phyloP scores from a whole-genome alignment of 805 yeast genomes.

The Suhomyces kilbournensis region DNA sequence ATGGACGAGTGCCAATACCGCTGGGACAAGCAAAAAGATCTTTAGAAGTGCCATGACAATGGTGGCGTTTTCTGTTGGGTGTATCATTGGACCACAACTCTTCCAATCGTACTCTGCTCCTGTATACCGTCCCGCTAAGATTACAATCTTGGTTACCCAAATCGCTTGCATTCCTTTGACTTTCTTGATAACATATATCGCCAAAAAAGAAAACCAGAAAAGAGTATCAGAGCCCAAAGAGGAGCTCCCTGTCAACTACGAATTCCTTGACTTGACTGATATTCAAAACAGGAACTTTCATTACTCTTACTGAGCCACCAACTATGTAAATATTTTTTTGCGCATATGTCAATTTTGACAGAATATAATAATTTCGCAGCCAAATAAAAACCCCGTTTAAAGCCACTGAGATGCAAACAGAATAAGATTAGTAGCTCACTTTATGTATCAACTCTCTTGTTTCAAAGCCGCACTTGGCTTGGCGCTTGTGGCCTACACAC shows the following conservation, averaged over 20 bases:
- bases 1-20: conserved; percentile 62
- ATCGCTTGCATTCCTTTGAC: conserved; percentile 44
- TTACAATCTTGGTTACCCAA: conserved; percentile 51
- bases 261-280: conserved; percentile 59
- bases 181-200: conserved; percentile 40
- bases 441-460: neutral
- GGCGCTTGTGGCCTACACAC: neutral
- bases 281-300: conserved; percentile 56
- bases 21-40: conserved; percentile 75
- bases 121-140: conserved; percentile 56
- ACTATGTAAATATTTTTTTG: neutral
- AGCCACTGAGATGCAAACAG: neutral
- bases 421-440: neutral
- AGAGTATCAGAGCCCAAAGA: conserved; percentile 42
- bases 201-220: conserved; percentile 47
- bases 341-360: neutral
- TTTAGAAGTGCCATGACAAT: conserved; percentile 56
- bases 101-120: conserved; percentile 55
- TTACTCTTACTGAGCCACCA: conserved; percentile 44
- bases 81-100: conserved; percentile 65
- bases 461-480: neutral
- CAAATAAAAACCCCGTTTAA: neutral
- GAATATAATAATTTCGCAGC: neutral
- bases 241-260: conserved; percentile 31
- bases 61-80: conserved; percentile 66